phyloP scores from a whole-genome alignment of 192 early-diverging fungal species.

The Piromyces finnis region DNA sequence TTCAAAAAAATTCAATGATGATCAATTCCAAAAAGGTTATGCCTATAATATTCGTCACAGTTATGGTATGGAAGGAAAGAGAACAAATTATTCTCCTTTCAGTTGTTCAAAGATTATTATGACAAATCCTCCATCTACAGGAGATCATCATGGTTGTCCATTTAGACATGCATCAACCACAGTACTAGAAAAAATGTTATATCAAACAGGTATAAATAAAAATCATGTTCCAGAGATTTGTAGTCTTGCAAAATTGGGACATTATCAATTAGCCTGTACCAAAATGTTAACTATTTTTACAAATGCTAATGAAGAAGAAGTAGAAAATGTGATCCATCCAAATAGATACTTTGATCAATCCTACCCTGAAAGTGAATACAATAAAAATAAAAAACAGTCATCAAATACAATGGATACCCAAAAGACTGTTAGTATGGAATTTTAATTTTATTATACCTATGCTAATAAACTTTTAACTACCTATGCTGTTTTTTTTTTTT shows the following conservation, averaged over 20 bases:
- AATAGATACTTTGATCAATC: slow-evolving; percentile 83
- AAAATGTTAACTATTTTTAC: slow-evolving; percentile 59
- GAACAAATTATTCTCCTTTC: slow-evolving; percentile 58
- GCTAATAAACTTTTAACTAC: too few relatives aligned
- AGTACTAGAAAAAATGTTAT: slow-evolving; percentile 41
- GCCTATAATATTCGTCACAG: slow-evolving; percentile 90
- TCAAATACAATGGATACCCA: not conserved
- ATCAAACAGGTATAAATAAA: slow-evolving; percentile 33
- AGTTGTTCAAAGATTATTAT: slow-evolving; percentile 75
- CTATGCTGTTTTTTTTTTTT: too few relatives aligned
- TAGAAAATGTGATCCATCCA: slow-evolving; percentile 73
- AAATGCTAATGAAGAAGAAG: slow-evolving; percentile 5
- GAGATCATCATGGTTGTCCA: slow-evolving; percentile 90
- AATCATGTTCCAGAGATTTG: slow-evolving; percentile 43
- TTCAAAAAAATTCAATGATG: slow-evolving; percentile 53
- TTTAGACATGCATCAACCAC: slow-evolving; percentile 63
- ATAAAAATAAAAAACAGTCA: not conserved
- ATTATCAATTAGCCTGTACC: slow-evolving; percentile 91
- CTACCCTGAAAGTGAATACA: slow-evolving; percentile 3
- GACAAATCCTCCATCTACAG: slow-evolving; percentile 50
- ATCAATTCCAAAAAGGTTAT: slow-evolving; percentile 83
- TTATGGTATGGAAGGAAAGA: slow-evolving; percentile 86
- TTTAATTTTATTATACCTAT: not conserved
- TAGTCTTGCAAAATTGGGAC: slow-evolving; percentile 41
- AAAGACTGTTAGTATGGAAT: not conserved